phyloP scores from a whole-genome alignment of 352 stramenopile genomes.

The Phytophthora fragariaefolia region DNA sequence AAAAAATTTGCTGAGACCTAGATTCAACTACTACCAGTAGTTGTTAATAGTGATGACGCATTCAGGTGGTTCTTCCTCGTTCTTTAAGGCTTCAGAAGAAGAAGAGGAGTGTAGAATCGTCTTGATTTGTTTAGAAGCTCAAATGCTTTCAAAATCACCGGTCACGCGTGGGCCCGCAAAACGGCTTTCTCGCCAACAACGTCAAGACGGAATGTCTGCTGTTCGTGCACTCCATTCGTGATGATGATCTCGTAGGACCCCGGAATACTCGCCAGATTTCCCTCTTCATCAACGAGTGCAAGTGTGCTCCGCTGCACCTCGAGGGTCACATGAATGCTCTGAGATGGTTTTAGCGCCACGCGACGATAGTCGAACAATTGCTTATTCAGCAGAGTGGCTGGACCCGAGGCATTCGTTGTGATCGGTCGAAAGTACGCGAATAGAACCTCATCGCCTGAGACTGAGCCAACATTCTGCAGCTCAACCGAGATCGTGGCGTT shows the following conservation, averaged over 20 bases:
- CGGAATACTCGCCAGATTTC: slow-evolving; percentile 51
- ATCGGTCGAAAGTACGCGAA: slow-evolving; percentile 73
- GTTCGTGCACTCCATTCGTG: slow-evolving; percentile 64
- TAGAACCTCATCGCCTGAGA: slow-evolving; percentile 64
- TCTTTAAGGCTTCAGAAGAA: too few species aligned
- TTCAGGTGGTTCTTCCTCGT: too few species aligned
- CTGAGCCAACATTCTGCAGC: slow-evolving; percentile 52
- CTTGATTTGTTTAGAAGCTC: too few species aligned
- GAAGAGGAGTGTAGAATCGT: too few species aligned
- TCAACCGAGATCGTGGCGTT: slow-evolving; percentile 51
- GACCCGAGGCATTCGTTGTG: slow-evolving; percentile 48
- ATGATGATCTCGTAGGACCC: slow-evolving; percentile 76
- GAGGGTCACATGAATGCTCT: slow-evolving; percentile 41
- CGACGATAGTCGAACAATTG: slow-evolving; percentile 69
- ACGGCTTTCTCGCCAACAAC: not conserved
- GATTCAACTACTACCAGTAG: too few species aligned
- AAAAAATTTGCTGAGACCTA: too few species aligned
- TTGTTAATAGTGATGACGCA: too few species aligned
- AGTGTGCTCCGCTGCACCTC: slow-evolving; percentile 41
- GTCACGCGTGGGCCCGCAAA: not conserved
- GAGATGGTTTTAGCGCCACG: slow-evolving; percentile 38
- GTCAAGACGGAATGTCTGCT: slow-evolving; percentile 42
- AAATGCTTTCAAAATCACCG: too few species aligned
- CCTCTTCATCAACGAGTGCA: slow-evolving; percentile 51
- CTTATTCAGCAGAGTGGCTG: slow-evolving; percentile 63